These are phyloP conservation scores for Saxispiralis lemnorum DNA, from an alignment of 495 filamentous ascomycete species.

Conservation along the genomic window DNA sequence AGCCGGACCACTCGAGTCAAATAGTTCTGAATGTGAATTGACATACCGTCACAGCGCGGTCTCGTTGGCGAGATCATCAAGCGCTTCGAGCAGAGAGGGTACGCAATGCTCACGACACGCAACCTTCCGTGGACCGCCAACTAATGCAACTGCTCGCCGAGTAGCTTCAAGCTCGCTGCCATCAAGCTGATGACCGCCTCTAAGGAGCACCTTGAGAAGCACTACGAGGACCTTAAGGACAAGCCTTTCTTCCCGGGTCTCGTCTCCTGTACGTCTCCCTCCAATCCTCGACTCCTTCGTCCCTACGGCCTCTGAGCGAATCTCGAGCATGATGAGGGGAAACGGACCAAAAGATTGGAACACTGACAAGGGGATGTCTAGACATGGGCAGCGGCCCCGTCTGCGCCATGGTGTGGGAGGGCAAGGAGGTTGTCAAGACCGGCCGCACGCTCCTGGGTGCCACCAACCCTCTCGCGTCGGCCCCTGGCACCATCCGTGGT, in stretches of 20 bases:
- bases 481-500: slow-evolving; percentile 93
- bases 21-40: slow-evolving; percentile 8
- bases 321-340: too few species aligned
- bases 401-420: slow-evolving; percentile 98
- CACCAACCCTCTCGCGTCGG: slow-evolving; percentile 88
- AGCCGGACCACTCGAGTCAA: background rate
- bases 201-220: slow-evolving; percentile 89
- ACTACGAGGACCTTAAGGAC: slow-evolving; percentile 79
- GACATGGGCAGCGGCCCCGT: slow-evolving; percentile 97
- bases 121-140: background rate
- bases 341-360: too few species aligned
- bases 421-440: slow-evolving; percentile 92
- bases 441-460: slow-evolving; percentile 89
- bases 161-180: slow-evolving; percentile 94
- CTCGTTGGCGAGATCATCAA: slow-evolving; percentile 89
- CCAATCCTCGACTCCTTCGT: background rate
- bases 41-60: slow-evolving; percentile 50
- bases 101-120: slow-evolving; percentile 19
- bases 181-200: slow-evolving; percentile 81
- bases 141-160: background rate
- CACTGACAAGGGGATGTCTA: slow-evolving; percentile 20
- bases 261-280: slow-evolving; percentile 47
- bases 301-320: background rate
- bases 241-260: slow-evolving; percentile 96
- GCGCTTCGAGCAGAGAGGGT: slow-evolving; percentile 91